Evolutionary conservation across 495 filamentous ascomycete genomes (phyloP).

Genomic region (Penicillium crystallinum): DNA sequence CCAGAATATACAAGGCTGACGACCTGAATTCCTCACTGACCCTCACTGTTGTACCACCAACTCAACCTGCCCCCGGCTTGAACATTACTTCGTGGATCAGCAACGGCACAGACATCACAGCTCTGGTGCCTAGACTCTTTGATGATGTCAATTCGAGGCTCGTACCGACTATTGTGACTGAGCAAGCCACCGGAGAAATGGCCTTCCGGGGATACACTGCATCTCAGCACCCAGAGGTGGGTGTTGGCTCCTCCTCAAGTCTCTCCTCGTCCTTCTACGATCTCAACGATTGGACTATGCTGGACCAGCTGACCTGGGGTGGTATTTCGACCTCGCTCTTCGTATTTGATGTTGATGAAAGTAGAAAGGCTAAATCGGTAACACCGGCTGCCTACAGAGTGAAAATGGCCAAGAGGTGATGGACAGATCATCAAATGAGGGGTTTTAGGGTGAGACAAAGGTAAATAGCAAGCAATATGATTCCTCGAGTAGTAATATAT

Average conservation of each 20-base stretch:
- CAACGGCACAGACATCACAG: conserved; percentile 38
- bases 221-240: conserved; percentile 12
- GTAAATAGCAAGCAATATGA: not conserved
- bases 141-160: conserved; percentile 10
- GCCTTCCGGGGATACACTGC: conserved; percentile 23
- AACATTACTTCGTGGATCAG: conserved; percentile 42
- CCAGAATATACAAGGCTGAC: conserved; percentile 31
- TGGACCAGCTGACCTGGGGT: conserved; percentile 23
- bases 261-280: conserved; percentile 8
- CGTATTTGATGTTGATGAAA: conserved; percentile 29
- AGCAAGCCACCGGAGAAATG: conserved; percentile 15
- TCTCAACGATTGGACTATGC: conserved; percentile 18
- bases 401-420: conserved; percentile 2
- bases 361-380: conserved; percentile 24
- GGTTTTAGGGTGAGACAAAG: not conserved
- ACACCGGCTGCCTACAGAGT: conserved; percentile 14
- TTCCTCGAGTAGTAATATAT: not conserved
- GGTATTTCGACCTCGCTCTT: conserved; percentile 25
- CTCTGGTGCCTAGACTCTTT: conserved; percentile 30
- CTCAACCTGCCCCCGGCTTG: conserved; percentile 32
- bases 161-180: conserved; percentile 23
- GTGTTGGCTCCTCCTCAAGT: not conserved
- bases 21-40: conserved; percentile 36
- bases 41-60: conserved; percentile 27
- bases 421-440: not conserved